phyloP scores from a whole-genome alignment of 768 basidiomycete species.

The Leccinum aurantiacum region DNA sequence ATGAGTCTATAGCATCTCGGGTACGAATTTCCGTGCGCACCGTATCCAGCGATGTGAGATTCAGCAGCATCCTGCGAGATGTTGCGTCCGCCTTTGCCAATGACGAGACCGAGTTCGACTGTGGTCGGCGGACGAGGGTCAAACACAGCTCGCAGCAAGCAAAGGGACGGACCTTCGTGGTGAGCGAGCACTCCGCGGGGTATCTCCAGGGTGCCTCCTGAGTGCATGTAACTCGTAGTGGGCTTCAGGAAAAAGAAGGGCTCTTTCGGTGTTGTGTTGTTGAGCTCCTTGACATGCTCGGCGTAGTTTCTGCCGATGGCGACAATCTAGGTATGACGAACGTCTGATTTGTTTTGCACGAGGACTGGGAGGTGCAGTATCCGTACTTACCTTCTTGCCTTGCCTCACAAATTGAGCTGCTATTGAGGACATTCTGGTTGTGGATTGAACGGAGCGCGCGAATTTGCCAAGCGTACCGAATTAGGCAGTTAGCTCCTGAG shows the following conservation, averaged over 20 bases:
- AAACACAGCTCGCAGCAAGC: not conserved
- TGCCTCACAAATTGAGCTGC: slow-evolving; percentile 43
- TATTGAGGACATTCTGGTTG: slow-evolving; percentile 30
- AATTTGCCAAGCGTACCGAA: not conserved
- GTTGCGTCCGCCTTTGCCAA: slow-evolving; percentile 84
- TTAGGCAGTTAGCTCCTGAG: not conserved
- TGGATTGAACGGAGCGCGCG: slow-evolving; percentile 3
- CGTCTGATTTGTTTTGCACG: not conserved
- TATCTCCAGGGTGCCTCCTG: slow-evolving; percentile 81
- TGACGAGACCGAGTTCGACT: slow-evolving; percentile 98
- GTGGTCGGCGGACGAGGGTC: slow-evolving; percentile 21
- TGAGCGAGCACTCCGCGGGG: slow-evolving; percentile 82
- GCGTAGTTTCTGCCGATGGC: slow-evolving; percentile 95
- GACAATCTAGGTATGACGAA: slow-evolving; percentile 61
- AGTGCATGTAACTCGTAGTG: slow-evolving; percentile 80
- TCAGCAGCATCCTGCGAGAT: slow-evolving; percentile 72
- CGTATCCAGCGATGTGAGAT: slow-evolving; percentile 87
- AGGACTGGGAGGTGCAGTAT: not conserved
- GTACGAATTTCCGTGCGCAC: slow-evolving; percentile 41
- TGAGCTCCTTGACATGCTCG: slow-evolving; percentile 89
- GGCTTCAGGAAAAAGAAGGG: slow-evolving; percentile 99
- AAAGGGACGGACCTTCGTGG: slow-evolving; percentile 69
- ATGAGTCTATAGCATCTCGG: not conserved
- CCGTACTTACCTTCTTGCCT: slow-evolving; percentile 44
- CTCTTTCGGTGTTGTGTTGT: slow-evolving; percentile 81